Percentiles rank a stretch among this genome's conserved stretches.
Conservation (phyloP, 495 filamentous ascomycete genomes). For the Neurospora sp. region DNA sequence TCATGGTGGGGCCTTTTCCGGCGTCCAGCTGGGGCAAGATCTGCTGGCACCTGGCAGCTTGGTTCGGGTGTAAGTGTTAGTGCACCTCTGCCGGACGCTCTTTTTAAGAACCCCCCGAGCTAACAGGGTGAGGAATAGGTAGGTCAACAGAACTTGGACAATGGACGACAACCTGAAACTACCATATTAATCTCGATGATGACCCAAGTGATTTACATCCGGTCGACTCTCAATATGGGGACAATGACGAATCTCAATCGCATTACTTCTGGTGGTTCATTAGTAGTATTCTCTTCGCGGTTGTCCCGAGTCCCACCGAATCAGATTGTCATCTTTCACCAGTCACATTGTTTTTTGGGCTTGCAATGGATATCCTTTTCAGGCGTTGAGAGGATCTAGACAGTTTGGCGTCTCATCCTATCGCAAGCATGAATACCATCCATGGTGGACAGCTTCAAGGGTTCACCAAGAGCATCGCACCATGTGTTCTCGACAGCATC, state of each 20-base stretch:
- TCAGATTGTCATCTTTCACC: background rate
- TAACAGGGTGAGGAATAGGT: background rate
- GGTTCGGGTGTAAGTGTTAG: background rate
- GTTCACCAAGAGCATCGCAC: background rate
- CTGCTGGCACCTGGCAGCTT: background rate
- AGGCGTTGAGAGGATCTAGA: background rate
- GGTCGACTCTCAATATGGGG: background rate
- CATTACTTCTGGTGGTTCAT: background rate
- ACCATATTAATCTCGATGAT: background rate
- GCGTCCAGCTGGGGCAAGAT: background rate
- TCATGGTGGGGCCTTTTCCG: background rate
- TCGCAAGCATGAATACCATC: background rate
- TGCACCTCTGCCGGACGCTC: background rate
- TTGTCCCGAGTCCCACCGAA: background rate
- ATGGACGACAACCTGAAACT: background rate
- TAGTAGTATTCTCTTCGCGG: background rate
- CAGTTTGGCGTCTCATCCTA: background rate
- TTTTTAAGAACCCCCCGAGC: background rate
- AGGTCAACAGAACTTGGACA: background rate
- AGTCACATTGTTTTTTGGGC: too few relatives aligned
- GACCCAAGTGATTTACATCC: background rate
- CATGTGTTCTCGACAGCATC: background rate
- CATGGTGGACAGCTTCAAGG: background rate
- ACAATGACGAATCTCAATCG: background rate
- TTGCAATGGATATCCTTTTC: background rate